These are phyloP conservation scores for Collybia nuda DNA, from an alignment of 768 basidiomycete genomes.

Conservation along the genomic window DNA sequence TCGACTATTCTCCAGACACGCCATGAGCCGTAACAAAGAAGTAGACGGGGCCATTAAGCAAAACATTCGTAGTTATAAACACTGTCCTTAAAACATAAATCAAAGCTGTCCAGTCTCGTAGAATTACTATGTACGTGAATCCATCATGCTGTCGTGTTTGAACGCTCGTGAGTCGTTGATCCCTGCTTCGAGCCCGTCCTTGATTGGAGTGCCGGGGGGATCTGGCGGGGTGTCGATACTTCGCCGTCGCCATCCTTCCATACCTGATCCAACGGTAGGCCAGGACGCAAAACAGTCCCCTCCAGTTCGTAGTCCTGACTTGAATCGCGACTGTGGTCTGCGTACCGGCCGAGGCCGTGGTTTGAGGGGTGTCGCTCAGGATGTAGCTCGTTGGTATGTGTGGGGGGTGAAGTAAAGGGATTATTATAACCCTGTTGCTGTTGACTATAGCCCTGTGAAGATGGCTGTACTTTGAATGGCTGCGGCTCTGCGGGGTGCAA, in stretches of 20 bases:
- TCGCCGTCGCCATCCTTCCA: constrained; percentile 31
- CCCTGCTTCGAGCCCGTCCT: too few relatives aligned
- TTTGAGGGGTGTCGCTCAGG: not conserved
- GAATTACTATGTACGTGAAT: too few relatives aligned
- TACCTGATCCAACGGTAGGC: constrained; percentile 27
- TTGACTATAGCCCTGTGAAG: too few relatives aligned
- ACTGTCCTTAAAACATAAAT: too few relatives aligned
- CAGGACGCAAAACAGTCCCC: constrained; percentile 32
- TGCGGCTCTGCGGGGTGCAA: constrained; percentile 9
- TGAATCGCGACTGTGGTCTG: not conserved
- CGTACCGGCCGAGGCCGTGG: not conserved
- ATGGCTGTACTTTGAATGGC: not conserved
- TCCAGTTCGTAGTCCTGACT: constrained; percentile 22
- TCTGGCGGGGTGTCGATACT: constrained; percentile 7
- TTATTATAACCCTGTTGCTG: constrained; percentile 8
- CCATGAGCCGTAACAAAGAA: too few relatives aligned
- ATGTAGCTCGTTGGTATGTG: constrained; percentile 5
- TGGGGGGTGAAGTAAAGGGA: constrained; percentile 7
- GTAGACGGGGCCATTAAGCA: too few relatives aligned
- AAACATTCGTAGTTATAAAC: too few relatives aligned
- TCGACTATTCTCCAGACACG: too few relatives aligned
- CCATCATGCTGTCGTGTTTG: too few relatives aligned
- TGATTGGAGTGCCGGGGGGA: too few relatives aligned
- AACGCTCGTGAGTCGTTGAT: too few relatives aligned
- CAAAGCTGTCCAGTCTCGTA: too few relatives aligned